Evolutionary conservation across 2,329 filamentous ascomycete species (phyloP).

Genomic region (Calycina marina): DNA sequence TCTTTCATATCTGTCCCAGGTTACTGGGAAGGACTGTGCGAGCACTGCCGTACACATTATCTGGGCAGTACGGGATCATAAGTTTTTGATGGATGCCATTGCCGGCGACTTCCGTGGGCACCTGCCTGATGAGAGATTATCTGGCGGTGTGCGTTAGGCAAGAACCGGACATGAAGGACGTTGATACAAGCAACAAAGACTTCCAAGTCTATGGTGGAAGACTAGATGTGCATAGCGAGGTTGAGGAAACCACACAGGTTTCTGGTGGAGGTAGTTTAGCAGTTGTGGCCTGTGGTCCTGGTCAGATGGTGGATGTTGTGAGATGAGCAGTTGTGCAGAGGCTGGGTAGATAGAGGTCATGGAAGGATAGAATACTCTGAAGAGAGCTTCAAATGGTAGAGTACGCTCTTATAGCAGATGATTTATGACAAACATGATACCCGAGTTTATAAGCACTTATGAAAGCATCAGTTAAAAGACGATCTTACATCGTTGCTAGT

Average conservation of each 20-base stretch:
- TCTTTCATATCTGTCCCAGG: constrained; percentile 24
- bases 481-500: too few relatives aligned
- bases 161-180: background rate
- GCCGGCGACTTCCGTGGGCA: background rate
- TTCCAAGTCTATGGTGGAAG: background rate
- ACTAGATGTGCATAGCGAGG: background rate
- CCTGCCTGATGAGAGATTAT: background rate
- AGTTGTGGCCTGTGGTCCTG: constrained; percentile 31
- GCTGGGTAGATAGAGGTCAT: constrained; percentile 3
- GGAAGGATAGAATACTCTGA: constrained; percentile 5
- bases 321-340: constrained; percentile 21
- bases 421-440: too few relatives aligned
- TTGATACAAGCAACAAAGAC: background rate
- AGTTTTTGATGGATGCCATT: background rate
- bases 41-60: background rate
- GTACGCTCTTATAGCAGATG: too few relatives aligned
- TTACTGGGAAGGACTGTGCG: background rate
- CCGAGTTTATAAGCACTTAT: too few relatives aligned
- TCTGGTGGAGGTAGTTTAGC: constrained; percentile 30
- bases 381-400: constrained; percentile 8
- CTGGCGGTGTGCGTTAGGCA: background rate
- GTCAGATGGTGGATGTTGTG: constrained; percentile 30
- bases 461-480: too few relatives aligned
- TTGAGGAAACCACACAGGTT: constrained; percentile 5
- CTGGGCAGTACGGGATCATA: background rate